Evolutionary conservation across 1,284 basidiomycete genomes (phyloP), one percentile per base, ranked within the genome.

Genomic region (Rhodotorula sp.): DNA sequence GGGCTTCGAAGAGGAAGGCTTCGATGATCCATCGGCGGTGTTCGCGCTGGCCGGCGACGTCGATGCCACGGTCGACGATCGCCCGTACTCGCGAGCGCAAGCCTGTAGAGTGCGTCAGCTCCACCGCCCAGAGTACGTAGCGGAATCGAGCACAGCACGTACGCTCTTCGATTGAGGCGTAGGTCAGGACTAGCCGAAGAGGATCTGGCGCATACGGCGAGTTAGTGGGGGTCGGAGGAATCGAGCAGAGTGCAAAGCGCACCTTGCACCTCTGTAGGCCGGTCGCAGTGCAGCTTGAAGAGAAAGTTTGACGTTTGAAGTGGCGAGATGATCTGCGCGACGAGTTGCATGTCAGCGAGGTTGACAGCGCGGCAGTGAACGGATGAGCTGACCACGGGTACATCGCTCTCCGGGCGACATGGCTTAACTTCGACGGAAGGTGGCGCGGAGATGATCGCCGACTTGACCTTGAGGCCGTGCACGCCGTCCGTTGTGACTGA

Each of bases 141-240:
- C 31, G 48, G 13, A 18, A 1, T 8, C 2, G 53, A 34, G 22
- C 2, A 54, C 47, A 34, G 22, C 5, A 57, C 69, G 26, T 16
- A 90, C 90, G 90, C 84, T 91, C 88, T 24, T 86, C 85, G 46
- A 91, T 80, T 80, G 87, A 86, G 34, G 89, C 85, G 79, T 90
- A 92, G 60, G 81, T 83, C 63, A 92, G 86, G 30, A 83, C 80
- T 37, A 92, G 81, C 40, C 81, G 82, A 30, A 91, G 79, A 0
- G 87, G 82, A 57, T 89, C 88, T 59, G 83, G 16, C 11, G 13
- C 81, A n/a, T 86, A 88, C 88, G 47, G 24, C 9, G 26, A 31
- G 18, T n/a, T 28, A 66, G n/a, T n/a, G n/a, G n/a, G n/a, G n/a
- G n/a, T n/a, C n/a, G n/a, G n/a, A n/a, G n/a, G n/a, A n/a, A n/a